Conservation (phyloP, 371 early-diverging fungal genomes). For the Actinomortierella wolfii region DNA sequence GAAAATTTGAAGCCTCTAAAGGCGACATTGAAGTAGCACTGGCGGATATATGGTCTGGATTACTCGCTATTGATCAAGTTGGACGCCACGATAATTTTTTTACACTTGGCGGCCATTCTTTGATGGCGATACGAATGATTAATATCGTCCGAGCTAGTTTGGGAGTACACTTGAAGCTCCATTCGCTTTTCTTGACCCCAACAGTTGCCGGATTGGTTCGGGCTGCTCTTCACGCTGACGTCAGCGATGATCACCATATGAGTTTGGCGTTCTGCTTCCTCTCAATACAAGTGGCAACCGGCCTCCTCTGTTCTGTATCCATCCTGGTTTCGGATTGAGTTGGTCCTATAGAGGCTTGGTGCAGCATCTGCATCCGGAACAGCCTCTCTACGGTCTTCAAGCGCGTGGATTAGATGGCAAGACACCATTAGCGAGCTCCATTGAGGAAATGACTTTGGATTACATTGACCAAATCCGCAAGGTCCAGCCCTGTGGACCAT, state of each 20-base stretch:
- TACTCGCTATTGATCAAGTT: conserved; percentile 3
- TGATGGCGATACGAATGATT: conserved; percentile 5
- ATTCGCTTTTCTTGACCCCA: conserved; percentile 5
- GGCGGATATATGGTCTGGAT: background rate
- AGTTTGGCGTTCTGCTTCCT: conserved; percentile 5
- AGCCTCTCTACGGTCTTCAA: conserved; percentile 10
- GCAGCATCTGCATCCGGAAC: conserved; percentile 3
- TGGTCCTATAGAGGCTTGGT: conserved; percentile 3
- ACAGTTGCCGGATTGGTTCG: conserved; percentile 2
- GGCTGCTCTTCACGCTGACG: background rate
- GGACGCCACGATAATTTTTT: background rate
- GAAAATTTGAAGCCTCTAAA: conserved; percentile 6
- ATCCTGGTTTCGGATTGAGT: conserved; percentile 10
- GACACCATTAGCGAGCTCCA: background rate
- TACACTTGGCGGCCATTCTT: conserved; percentile 6
- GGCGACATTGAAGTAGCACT: conserved; percentile 1
- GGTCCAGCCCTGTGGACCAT: conserved; percentile 15
- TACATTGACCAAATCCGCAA: conserved; percentile 8
- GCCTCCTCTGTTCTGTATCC: conserved; percentile 11
- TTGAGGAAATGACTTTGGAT: conserved; percentile 8
- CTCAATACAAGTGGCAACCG: conserved; percentile 5
- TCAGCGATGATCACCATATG: conserved; percentile 4
- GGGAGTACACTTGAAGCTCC: conserved; percentile 3
- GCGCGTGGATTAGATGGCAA: conserved; percentile 7
- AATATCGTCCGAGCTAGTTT: background rate